Evolutionary conservation across 2,329 filamentous ascomycete species (phyloP).

Genomic region (Dactylella cylindrospora): DNA sequence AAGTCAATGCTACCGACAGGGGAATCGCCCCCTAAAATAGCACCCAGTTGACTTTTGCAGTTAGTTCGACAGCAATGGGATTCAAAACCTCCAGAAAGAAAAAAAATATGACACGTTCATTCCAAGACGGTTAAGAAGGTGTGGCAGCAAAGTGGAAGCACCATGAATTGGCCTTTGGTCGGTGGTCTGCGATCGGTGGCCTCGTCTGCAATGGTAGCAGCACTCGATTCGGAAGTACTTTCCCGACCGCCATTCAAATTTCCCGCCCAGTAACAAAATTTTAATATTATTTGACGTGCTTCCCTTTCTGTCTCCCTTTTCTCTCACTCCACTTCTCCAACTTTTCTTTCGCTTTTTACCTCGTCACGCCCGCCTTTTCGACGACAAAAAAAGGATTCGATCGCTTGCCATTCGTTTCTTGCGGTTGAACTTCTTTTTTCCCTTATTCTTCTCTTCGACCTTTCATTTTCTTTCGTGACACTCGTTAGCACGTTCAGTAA

Average conservation of each 20-base stretch:
- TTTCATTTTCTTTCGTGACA: slow-evolving; percentile 23
- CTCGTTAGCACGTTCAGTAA: slow-evolving; percentile 46
- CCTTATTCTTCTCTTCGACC: slow-evolving; percentile 25
- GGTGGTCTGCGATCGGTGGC: too few relatives aligned
- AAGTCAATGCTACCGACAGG: slow-evolving; percentile 20
- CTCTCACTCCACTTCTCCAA: slow-evolving; percentile 2
- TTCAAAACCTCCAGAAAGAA: too few relatives aligned
- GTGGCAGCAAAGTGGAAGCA: slow-evolving; percentile 14
- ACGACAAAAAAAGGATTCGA: slow-evolving; percentile 13
- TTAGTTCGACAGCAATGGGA: too few relatives aligned
- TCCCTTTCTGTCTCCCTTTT: slow-evolving; percentile 4
- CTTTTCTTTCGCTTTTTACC: slow-evolving; percentile 1
- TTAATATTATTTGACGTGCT: slow-evolving; percentile 5
- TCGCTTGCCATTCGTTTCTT: slow-evolving; percentile 45
- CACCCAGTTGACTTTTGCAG: slow-evolving; percentile 9
- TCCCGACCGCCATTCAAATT: slow-evolving; percentile 2
- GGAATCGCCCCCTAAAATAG: slow-evolving; percentile 29
- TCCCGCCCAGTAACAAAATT: too few relatives aligned
- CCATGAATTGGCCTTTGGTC: too few relatives aligned
- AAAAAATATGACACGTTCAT: too few relatives aligned
- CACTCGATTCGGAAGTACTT: slow-evolving; percentile 26
- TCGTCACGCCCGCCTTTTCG: slow-evolving; percentile 4
- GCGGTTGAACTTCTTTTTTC: slow-evolving; percentile 26
- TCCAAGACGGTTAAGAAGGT: not conserved
- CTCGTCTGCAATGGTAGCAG: slow-evolving; percentile 1